Conservation (phyloP, 2,329 filamentous ascomycete species). For the Orbilia ellipsospora region DNA sequence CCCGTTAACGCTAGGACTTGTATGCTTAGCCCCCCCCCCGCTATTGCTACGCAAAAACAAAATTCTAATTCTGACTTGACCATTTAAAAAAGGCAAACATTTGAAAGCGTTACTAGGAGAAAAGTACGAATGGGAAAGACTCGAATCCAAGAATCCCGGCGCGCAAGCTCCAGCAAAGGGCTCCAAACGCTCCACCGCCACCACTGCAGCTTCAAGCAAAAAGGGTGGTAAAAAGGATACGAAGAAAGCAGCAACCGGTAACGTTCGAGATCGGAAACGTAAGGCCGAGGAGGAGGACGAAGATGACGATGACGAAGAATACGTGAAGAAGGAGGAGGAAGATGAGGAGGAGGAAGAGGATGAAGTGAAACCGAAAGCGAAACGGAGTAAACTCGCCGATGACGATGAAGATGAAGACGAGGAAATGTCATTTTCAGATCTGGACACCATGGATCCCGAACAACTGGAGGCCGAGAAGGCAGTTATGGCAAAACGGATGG, state of each 20-base stretch:
- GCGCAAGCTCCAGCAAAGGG: conserved; percentile 14
- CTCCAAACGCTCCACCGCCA: not conserved
- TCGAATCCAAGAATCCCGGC: conserved; percentile 48
- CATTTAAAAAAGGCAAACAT: conserved; percentile 51
- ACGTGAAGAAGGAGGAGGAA: conserved; percentile 45
- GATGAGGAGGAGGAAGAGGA: conserved; percentile 38
- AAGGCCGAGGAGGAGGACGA: conserved; percentile 47
- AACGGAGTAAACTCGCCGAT: conserved; percentile 23
- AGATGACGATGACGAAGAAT: conserved; percentile 45
- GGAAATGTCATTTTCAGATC: conserved; percentile 44
- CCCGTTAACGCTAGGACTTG: conserved; percentile 56
- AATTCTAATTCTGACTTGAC: not conserved
- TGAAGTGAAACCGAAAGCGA: conserved; percentile 17
- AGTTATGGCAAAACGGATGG: conserved; percentile 34
- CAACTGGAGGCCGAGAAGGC: conserved; percentile 40
- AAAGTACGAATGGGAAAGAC: conserved; percentile 57
- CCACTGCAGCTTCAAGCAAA: not conserved
- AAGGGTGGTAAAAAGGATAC: not conserved
- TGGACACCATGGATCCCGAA: conserved; percentile 42
- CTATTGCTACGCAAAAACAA: not conserved
- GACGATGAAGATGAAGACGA: conserved; percentile 55
- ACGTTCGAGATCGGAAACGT: conserved; percentile 27
- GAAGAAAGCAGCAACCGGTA: conserved; percentile 19
- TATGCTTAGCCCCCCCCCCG: not conserved
- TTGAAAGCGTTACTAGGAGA: conserved; percentile 56